Conservation (phyloP, 2,329 filamentous ascomycete species). For the Coleophoma crateriformis region DNA sequence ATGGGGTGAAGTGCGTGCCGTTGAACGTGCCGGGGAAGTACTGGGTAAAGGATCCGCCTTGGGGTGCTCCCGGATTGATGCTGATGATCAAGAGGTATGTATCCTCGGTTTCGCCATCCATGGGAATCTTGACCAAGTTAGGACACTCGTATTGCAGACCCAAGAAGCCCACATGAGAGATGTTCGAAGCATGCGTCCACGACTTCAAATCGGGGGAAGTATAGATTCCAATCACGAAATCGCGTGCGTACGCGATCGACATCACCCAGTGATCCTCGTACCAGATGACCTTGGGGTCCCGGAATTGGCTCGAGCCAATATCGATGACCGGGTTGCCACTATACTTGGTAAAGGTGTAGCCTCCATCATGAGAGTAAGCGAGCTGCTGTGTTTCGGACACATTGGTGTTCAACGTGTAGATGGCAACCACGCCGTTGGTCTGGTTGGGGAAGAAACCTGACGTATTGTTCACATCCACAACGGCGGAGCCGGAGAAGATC, state of each 20-base stretch:
- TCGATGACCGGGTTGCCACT: slow-evolving; percentile 53
- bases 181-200: slow-evolving; percentile 55
- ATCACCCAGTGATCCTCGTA: slow-evolving; percentile 53
- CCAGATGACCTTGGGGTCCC: slow-evolving; percentile 61
- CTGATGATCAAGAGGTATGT: slow-evolving; percentile 42
- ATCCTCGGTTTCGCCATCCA: slow-evolving; percentile 26
- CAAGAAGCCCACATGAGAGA: slow-evolving; percentile 46
- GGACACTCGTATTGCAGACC: slow-evolving; percentile 46
- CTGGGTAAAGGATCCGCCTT: slow-evolving; percentile 48
- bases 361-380: slow-evolving; percentile 56
- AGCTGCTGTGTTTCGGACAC: slow-evolving; percentile 48
- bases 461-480: slow-evolving; percentile 58
- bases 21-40: slow-evolving; percentile 58
- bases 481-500: slow-evolving; percentile 49
- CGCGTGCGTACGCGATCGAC: slow-evolving; percentile 46
- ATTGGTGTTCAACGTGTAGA: slow-evolving; percentile 39
- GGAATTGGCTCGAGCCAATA: slow-evolving; percentile 49
- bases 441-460: slow-evolving; percentile 59
- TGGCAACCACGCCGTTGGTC: slow-evolving; percentile 56
- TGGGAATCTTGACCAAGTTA: slow-evolving; percentile 51
- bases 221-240: slow-evolving; percentile 55
- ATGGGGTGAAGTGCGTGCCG: slow-evolving; percentile 51
- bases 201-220: slow-evolving; percentile 52
- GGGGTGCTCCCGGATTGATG: slow-evolving; percentile 51
- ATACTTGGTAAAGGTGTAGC: slow-evolving; percentile 57